Percentiles rank a stretch among this genome's conserved stretches.
These are phyloP conservation scores for Solanum lycopersicoides DNA, from an alignment of 257 asterid genomes.

Conservation along the genomic window DNA sequence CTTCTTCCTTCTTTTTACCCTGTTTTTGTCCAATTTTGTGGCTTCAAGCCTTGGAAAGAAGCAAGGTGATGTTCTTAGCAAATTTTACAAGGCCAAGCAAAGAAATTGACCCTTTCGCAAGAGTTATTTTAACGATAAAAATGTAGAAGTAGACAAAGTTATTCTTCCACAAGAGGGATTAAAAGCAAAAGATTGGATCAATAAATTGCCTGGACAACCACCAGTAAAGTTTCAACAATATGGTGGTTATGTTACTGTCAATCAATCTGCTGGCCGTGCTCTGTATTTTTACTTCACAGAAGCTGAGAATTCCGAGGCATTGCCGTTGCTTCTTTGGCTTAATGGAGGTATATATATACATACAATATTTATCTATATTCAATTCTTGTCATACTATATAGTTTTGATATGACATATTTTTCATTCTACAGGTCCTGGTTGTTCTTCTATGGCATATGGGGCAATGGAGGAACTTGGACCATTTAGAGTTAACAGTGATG, in stretches of 20 bases:
- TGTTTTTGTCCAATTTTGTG: neutral
- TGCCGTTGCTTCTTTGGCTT: conserved; percentile 45
- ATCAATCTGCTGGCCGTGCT: conserved; percentile 28
- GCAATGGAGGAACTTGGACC: conserved; percentile 44
- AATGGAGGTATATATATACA: conserved; percentile 35
- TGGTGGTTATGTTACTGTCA: conserved; percentile 41
- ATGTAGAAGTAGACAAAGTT: neutral
- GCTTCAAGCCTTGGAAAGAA: neutral
- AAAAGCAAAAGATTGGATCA: conserved; percentile 29
- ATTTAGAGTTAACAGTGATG: conserved; percentile 28
- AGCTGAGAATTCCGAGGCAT: conserved; percentile 18
- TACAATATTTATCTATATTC: neutral
- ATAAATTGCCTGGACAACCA: conserved; percentile 40
- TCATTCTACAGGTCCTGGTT: conserved; percentile 31
- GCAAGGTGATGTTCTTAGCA: neutral
- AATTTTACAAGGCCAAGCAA: neutral
- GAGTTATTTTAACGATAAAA: neutral
- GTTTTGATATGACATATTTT: neutral
- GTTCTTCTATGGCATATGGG: conserved; percentile 38
- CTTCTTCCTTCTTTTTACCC: neutral
- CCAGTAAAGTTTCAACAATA: conserved; percentile 32
- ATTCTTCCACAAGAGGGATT: conserved; percentile 22
- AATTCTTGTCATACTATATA: neutral
- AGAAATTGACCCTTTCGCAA: neutral
- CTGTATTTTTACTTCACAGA: conserved; percentile 39